Percentiles rank a stretch among this genome's conserved stretches.
phyloP scores from a whole-genome alignment of 2,329 filamentous ascomycete genomes.

The Decorospora gaudefroyi region DNA sequence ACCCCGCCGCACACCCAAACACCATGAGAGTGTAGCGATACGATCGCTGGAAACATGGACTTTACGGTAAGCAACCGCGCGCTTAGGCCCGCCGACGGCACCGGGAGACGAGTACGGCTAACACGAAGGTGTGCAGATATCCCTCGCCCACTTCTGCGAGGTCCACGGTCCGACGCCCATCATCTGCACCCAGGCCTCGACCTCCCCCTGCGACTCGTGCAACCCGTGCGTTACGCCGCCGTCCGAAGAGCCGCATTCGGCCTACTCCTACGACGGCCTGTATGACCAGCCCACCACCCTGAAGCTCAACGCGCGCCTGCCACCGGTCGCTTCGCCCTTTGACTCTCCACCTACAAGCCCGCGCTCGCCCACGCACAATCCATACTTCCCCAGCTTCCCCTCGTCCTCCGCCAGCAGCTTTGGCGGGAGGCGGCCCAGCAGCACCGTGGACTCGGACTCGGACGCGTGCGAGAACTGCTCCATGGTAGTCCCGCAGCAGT shows the following conservation, averaged over 20 bases:
- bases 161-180: slow-evolving; percentile 65
- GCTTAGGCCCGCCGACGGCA: slow-evolving; percentile 14
- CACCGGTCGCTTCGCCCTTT: slow-evolving; percentile 45
- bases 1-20: slow-evolving; percentile 26
- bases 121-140: slow-evolving; percentile 53
- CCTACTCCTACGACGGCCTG: slow-evolving; percentile 42
- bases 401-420: slow-evolving; percentile 41
- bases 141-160: slow-evolving; percentile 66
- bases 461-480: slow-evolving; percentile 63
- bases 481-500: slow-evolving; percentile 59
- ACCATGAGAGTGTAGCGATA: slow-evolving; percentile 41
- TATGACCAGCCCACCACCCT: slow-evolving; percentile 42
- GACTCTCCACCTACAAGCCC: slow-evolving; percentile 51
- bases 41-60: slow-evolving; percentile 44
- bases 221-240: slow-evolving; percentile 53
- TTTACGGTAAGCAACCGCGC: slow-evolving; percentile 46
- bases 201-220: slow-evolving; percentile 60
- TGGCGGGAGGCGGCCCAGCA: slow-evolving; percentile 40
- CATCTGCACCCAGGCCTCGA: slow-evolving; percentile 63
- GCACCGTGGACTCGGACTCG: slow-evolving; percentile 52
- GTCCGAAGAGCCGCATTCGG: slow-evolving; percentile 42
- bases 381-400: slow-evolving; percentile 54
- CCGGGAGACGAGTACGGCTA: slow-evolving; percentile 3
- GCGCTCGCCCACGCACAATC: slow-evolving; percentile 50
- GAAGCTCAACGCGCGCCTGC: slow-evolving; percentile 40